Conservation (phyloP, 345 rosid genomes). For the Heritiera fomes region DNA sequence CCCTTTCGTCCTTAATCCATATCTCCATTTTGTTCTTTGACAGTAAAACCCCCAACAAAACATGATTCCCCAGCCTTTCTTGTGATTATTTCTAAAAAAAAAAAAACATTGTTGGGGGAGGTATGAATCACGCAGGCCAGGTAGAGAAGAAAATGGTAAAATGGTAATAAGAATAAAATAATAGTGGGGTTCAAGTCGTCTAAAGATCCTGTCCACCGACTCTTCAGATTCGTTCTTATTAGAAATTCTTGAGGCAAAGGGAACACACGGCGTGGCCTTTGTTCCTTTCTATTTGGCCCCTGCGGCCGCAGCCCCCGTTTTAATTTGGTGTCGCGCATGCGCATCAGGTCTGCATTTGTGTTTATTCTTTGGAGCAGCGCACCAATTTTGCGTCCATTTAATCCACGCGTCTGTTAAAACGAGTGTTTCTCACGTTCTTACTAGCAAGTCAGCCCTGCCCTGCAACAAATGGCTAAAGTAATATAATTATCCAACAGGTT, state of each 20-base stretch:
- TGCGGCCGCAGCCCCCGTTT: neutral
- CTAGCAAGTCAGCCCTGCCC: too few relatives aligned
- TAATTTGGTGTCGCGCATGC: conserved; percentile 28
- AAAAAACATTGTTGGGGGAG: too few relatives aligned
- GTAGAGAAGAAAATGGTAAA: too few relatives aligned
- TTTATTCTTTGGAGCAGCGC: neutral
- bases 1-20: too few relatives aligned
- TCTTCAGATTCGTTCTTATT: conserved; percentile 11
- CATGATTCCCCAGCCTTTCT: too few relatives aligned
- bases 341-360: neutral
- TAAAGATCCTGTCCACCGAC: conserved; percentile 26
- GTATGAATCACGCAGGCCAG: too few relatives aligned
- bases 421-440: neutral
- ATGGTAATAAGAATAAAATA: neutral
- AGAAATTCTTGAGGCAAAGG: neutral
- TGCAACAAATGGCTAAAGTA: too few relatives aligned
- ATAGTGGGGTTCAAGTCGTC: too few relatives aligned
- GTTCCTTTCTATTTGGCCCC: neutral
- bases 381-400: neutral
- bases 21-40: too few relatives aligned
- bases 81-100: too few relatives aligned
- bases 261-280: neutral
- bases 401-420: neutral
- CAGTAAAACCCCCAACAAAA: too few relatives aligned
- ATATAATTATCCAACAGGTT: too few relatives aligned